Conservation (phyloP, 306 rosid genomes). For the Trichosanthes cucumerina region DNA sequence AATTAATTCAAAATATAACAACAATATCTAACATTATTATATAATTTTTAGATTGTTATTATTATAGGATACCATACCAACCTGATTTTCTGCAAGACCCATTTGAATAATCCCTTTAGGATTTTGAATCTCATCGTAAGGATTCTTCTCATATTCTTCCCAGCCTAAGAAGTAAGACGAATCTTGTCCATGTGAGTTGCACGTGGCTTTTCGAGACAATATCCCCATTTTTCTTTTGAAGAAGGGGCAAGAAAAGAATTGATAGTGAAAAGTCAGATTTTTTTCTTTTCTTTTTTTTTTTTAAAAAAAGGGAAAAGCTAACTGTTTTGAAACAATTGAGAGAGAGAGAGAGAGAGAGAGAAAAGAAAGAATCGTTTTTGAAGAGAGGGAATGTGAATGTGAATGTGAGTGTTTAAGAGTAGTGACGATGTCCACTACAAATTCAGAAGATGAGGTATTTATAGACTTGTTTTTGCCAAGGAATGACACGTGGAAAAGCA, state of each 20-base stretch:
- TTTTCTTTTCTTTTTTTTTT: too few relatives aligned
- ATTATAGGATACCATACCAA: background rate
- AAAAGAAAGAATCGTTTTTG: background rate
- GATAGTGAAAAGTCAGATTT: background rate
- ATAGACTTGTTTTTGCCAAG: background rate
- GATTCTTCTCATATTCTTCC: slow-evolving; percentile 16
- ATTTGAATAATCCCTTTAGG: slow-evolving; percentile 12
- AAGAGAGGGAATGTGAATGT: background rate
- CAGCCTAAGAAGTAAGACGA: slow-evolving; percentile 11
- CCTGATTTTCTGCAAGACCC: slow-evolving; percentile 18
- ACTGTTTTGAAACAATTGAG: too few relatives aligned
- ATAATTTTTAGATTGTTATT: too few relatives aligned
- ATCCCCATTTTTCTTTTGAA: background rate
- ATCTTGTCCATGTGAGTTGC: slow-evolving; percentile 16
- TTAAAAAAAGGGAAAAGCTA: too few relatives aligned
- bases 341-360: background rate
- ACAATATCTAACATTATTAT: background rate
- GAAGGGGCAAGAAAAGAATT: background rate
- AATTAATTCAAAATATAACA: too few relatives aligned
- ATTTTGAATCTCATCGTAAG: slow-evolving; percentile 7
- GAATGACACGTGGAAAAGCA: slow-evolving; percentile 6
- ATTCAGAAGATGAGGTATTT: background rate
- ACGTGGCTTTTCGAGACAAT: slow-evolving; percentile 13
- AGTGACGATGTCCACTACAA: background rate
- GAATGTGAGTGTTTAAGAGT: background rate